These are phyloP conservation scores for Yamadazyma diddensiae DNA, from an alignment of 1,139 yeast genomes.

Conservation along the genomic window DNA sequence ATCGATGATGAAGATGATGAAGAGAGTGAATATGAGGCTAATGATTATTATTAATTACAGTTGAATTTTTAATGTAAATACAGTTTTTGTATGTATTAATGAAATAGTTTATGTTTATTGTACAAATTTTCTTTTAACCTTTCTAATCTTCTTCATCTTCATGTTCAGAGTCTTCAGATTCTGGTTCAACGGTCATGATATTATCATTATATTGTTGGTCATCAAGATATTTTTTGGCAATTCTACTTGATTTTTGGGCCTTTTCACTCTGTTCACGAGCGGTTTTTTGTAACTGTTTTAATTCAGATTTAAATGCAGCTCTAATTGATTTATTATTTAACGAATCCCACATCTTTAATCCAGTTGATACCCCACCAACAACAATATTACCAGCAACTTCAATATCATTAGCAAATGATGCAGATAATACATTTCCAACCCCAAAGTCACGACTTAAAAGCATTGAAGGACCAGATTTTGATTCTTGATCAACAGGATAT, in stretches of 20 bases:
- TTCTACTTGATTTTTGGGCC: slow-evolving; percentile 63
- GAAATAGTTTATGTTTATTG: slow-evolving; percentile 8
- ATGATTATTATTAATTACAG: slow-evolving; percentile 38
- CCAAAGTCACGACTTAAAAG: slow-evolving; percentile 89
- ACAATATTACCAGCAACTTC: slow-evolving; percentile 84
- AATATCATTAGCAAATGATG: slow-evolving; percentile 81
- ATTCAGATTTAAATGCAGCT: slow-evolving; percentile 58
- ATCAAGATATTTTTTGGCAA: slow-evolving; percentile 64
- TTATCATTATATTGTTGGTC: slow-evolving; percentile 45
- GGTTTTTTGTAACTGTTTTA: slow-evolving; percentile 47
- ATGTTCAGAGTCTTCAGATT: slow-evolving; percentile 56
- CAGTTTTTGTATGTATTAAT: slow-evolving; percentile 9
- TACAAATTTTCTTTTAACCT: slow-evolving; percentile 5
- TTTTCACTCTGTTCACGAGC: slow-evolving; percentile 59
- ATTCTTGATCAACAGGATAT: slow-evolving; percentile 34
- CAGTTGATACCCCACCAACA: slow-evolving; percentile 85
- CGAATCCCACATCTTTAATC: slow-evolving; percentile 89
- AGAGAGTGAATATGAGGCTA: slow-evolving; percentile 34
- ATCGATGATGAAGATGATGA: slow-evolving; percentile 20
- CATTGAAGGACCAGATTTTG: slow-evolving; percentile 71
- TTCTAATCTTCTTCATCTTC: slow-evolving; percentile 30
- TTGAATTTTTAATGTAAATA: not conserved
- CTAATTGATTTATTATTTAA: slow-evolving; percentile 81
- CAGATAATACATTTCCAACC: slow-evolving; percentile 86
- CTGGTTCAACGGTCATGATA: slow-evolving; percentile 57